Evolutionary conservation across 371 early-diverging fungal species (phyloP).

Genomic region (Syncephalis fuscata): DNA sequence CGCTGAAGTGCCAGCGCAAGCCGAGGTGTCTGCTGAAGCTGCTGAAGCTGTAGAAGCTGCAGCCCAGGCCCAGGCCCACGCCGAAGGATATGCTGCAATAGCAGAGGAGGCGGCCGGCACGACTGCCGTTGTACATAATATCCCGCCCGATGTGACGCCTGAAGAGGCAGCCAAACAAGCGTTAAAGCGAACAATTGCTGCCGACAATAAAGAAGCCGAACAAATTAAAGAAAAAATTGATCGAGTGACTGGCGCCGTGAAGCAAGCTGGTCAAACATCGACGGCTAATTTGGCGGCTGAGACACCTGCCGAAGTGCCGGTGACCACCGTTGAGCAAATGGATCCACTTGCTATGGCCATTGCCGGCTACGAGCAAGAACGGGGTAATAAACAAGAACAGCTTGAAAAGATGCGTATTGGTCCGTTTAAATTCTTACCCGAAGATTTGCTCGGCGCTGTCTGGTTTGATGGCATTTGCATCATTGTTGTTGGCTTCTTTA

Average conservation of each 20-base stretch:
- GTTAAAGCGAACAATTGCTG: slow-evolving; percentile 6
- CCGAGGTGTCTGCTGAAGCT: too few species aligned
- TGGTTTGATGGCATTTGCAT: slow-evolving; percentile 20
- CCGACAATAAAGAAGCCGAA: not conserved
- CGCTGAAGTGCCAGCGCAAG: too few species aligned
- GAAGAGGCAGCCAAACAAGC: slow-evolving; percentile 8
- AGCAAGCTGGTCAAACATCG: not conserved
- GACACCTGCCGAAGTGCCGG: not conserved
- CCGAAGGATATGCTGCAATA: too few species aligned
- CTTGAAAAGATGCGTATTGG: not conserved
- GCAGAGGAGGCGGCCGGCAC: not conserved
- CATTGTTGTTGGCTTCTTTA: slow-evolving; percentile 20
- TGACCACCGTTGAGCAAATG: not conserved
- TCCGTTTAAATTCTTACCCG: not conserved
- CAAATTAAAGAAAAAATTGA: not conserved
- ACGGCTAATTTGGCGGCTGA: not conserved
- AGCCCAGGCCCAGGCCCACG: too few species aligned
- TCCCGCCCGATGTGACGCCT: slow-evolving; percentile 9
- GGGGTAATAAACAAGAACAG: slow-evolving; percentile 2
- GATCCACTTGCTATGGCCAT: not conserved
- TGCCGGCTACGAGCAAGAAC: slow-evolving; percentile 3
- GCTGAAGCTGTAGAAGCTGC: too few species aligned
- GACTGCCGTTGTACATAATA: slow-evolving; percentile 6
- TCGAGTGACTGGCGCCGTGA: not conserved
- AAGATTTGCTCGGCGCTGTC: slow-evolving; percentile 2